Percentiles rank a stretch among this genome's conserved stretches.
phyloP scores from a whole-genome alignment of 768 basidiomycete species.

The Pholiota molesta region DNA sequence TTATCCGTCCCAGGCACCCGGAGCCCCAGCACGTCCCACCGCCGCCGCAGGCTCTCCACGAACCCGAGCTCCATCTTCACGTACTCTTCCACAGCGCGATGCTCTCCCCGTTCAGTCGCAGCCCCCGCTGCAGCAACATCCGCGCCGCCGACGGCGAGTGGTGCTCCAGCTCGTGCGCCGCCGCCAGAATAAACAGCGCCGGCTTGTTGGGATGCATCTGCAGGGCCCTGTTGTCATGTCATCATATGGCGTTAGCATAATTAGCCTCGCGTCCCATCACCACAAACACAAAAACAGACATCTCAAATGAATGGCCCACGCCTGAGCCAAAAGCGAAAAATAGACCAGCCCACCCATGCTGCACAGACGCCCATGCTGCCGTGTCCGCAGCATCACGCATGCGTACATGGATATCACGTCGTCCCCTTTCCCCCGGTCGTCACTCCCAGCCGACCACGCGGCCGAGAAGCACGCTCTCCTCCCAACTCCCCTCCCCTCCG shows the following conservation, averaged over 20 bases:
- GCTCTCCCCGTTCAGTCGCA: constrained; percentile 75
- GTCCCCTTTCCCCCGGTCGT: neutral
- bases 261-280: constrained; percentile 5
- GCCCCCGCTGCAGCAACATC: constrained; percentile 80
- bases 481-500: neutral
- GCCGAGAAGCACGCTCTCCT: neutral
- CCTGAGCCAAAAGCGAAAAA: neutral
- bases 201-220: constrained; percentile 84
- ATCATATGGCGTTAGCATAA: constrained; percentile 12
- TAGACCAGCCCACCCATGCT: neutral
- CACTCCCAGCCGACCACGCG: neutral
- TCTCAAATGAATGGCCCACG: neutral
- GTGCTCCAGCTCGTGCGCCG: constrained; percentile 79
- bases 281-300: neutral
- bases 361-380: constrained; percentile 1
- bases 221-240: constrained; percentile 59
- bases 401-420: neutral
- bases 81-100: constrained; percentile 88
- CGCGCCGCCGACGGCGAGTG: constrained; percentile 78
- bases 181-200: constrained; percentile 81
- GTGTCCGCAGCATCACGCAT: neutral
- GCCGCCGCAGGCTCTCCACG: constrained; percentile 73
- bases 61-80: constrained; percentile 90
- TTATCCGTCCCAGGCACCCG: constrained; percentile 31
- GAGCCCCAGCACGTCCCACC: constrained; percentile 84